These are phyloP conservation scores for Candida vartiovaarae DNA, from an alignment of 805 yeast species.

Conservation along the genomic window DNA sequence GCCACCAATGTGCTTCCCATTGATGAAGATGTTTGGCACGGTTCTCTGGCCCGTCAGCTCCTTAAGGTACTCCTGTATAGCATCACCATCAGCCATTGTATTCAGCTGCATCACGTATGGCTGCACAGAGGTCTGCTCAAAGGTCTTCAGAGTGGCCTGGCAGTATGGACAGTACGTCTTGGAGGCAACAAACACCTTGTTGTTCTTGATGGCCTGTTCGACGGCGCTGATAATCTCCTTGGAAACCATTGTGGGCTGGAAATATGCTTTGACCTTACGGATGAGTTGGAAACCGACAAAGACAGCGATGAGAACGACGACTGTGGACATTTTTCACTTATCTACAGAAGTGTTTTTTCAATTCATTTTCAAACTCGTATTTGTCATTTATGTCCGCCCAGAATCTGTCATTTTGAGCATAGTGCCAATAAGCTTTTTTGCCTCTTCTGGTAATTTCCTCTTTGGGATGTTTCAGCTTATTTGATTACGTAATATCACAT, in stretches of 20 bases:
- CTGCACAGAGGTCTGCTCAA: constrained; percentile 34
- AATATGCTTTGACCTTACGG: neutral
- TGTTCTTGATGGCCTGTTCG: constrained; percentile 52
- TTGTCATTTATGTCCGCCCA: too few relatives aligned
- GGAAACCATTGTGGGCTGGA: constrained; percentile 41
- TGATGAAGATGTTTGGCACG: constrained; percentile 88
- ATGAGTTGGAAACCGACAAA: constrained; percentile 1
- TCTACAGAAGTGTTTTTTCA: too few relatives aligned
- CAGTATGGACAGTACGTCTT: constrained; percentile 71
- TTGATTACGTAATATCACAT: too few relatives aligned
- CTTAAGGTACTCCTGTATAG: constrained; percentile 70
- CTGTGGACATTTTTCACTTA: neutral
- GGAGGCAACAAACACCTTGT: constrained; percentile 75
- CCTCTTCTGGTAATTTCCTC: too few relatives aligned
- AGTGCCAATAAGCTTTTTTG: too few relatives aligned
- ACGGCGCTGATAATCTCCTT: constrained; percentile 52
- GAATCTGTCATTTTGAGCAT: too few relatives aligned
- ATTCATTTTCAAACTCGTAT: too few relatives aligned
- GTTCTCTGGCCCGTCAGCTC: constrained; percentile 85
- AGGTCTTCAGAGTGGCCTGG: constrained; percentile 35
- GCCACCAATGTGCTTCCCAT: constrained; percentile 93
- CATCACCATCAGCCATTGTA: constrained; percentile 65
- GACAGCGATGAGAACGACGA: neutral
- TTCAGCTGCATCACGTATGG: constrained; percentile 39
- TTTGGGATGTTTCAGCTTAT: too few relatives aligned